These are phyloP conservation scores for Clonostachys byssicola DNA, from an alignment of 2,329 filamentous ascomycete species.

Conservation along the genomic window DNA sequence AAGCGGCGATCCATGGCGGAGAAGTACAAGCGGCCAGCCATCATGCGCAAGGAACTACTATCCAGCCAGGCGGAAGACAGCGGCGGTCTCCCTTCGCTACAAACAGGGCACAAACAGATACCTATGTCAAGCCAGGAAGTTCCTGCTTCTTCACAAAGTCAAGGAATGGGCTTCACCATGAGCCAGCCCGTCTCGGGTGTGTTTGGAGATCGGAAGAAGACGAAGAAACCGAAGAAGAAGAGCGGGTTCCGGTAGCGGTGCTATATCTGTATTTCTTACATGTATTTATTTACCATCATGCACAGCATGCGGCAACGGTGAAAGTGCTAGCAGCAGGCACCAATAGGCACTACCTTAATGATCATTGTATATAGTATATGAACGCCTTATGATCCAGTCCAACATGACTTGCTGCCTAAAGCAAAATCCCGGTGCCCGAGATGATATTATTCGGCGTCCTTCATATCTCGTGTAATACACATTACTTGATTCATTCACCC, in stretches of 20 bases:
- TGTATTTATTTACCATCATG: too few species aligned
- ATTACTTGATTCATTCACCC: too few species aligned
- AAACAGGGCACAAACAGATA: constrained; percentile 13
- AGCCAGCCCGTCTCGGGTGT: constrained; percentile 39
- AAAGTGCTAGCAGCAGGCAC: too few species aligned
- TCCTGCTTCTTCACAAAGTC: constrained; percentile 26
- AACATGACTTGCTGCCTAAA: too few species aligned
- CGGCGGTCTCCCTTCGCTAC: constrained; percentile 5
- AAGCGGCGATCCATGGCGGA: constrained; percentile 25
- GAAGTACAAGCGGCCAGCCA: constrained; percentile 21
- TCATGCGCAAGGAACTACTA: constrained; percentile 11
- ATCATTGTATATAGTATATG: too few species aligned
- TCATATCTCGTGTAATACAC: too few species aligned
- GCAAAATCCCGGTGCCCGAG: too few species aligned
- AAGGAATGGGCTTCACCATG: constrained; percentile 26
- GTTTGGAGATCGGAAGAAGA: constrained; percentile 38
- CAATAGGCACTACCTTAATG: too few species aligned
- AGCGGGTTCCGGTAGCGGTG: constrained; percentile 23
- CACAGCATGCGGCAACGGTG: too few species aligned
- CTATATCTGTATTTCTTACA: too few species aligned
- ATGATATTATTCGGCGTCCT: too few species aligned
- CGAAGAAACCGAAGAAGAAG: constrained; percentile 35
- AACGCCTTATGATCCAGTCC: too few species aligned
- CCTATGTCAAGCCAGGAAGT: constrained; percentile 27
- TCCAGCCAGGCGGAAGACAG: constrained; percentile 4